Percentiles rank a stretch among this genome's conserved stretches.
phyloP scores from a whole-genome alignment of 306 rosid genomes.

The Rubus parviflorus region DNA sequence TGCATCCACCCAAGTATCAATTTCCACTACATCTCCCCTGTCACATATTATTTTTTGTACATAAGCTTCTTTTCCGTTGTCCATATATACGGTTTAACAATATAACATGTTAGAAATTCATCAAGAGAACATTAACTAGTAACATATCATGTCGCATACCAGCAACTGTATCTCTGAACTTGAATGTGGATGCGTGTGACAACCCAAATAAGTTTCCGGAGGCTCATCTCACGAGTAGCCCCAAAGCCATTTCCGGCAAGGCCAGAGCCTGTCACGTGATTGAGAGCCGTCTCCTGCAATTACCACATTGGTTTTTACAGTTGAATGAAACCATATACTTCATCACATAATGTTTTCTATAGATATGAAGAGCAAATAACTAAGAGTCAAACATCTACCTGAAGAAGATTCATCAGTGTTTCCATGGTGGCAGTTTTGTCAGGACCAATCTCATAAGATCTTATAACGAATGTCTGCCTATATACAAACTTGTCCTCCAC shows the following conservation, averaged over 20 bases:
- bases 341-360: not conserved
- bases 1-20: conserved; percentile 96
- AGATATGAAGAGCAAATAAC: not conserved
- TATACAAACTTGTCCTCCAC: conserved; percentile 66
- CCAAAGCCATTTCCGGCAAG: conserved; percentile 86
- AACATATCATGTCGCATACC: conserved; percentile 41
- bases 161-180: conserved; percentile 78
- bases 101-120: not conserved
- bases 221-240: conserved; percentile 83
- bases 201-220: conserved; percentile 86
- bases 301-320: not conserved
- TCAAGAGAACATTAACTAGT: not conserved
- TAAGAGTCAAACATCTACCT: conserved; percentile 30
- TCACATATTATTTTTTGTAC: conserved; percentile 6
- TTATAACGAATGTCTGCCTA: conserved; percentile 56
- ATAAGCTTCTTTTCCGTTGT: not conserved
- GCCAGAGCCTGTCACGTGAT: conserved; percentile 82
- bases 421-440: conserved; percentile 83
- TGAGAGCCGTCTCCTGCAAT: conserved; percentile 79
- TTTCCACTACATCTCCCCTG: conserved; percentile 94
- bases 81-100: not conserved
- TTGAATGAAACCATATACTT: not conserved
- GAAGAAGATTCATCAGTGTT: conserved; percentile 77
- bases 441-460: conserved; percentile 80
- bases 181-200: conserved; percentile 85